Evolutionary conservation across 371 early-diverging fungal genomes (phyloP), one percentile per base, ranked within the genome.

Genomic region (Saksenaea vasiformis): DNA sequence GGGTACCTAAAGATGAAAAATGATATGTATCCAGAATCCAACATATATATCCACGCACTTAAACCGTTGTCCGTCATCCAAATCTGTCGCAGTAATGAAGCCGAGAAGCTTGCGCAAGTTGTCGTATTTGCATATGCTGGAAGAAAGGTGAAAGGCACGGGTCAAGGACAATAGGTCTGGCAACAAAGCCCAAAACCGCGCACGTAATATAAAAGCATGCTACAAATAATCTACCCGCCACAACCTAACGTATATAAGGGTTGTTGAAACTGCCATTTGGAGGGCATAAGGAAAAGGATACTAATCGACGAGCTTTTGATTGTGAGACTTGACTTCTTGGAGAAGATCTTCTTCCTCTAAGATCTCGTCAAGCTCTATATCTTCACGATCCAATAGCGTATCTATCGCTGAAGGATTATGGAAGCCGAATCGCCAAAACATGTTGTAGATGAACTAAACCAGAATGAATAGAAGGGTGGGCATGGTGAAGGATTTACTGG

Each of bases 371-470:
- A 91, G 77, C 17, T 87, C 88, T 51, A 88, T 80, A 61, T 87
- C 87, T 54, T 90, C 90, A 61, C 85, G 87, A 57, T 91, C 91
- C 44, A 93, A 84, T 57, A 92, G 78, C 59, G 84, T 80, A 69
- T 92, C 93, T 55, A 92, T 85, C 55, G 84, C 85, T 22, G 92
- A 90, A 53, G 86, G 74, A 61, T 80, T 81, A 71, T 87, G 84
- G 69, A 89, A 87, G 26, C 93, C 93, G 70, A 92, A 92, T 54
- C 90, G 80, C 90, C 90, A 90, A 76, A 90, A 90, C 90, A 87
- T 87, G 64, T 34, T 63, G 22, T 24, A 53, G 43, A 35, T 55
- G 58, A 58, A 22, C 51, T 22, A 22, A 22, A 47, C 24, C 11
- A 47, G 22, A n/a, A 47, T 14, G 51, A 22, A 47, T n/a, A 39